phyloP scores from a whole-genome alignment of 495 filamentous ascomycete species.

The Immersiella caudata region DNA sequence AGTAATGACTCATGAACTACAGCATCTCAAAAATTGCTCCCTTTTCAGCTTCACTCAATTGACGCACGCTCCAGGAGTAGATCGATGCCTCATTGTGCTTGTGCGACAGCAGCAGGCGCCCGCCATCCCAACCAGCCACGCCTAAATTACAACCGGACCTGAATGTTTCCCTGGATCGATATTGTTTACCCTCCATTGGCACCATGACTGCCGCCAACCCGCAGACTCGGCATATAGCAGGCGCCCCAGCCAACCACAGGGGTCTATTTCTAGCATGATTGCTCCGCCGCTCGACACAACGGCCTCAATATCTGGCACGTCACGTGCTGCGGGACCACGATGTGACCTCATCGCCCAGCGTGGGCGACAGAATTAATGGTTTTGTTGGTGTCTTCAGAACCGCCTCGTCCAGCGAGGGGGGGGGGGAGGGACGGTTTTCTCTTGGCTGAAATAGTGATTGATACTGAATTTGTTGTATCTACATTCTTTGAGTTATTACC shows the following conservation, averaged over 20 bases:
- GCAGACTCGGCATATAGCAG: slow-evolving; percentile 6
- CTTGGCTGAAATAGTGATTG: too few relatives aligned
- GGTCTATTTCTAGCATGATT: slow-evolving; percentile 11
- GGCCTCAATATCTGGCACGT: too few relatives aligned
- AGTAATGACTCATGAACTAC: not conserved
- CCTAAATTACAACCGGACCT: slow-evolving; percentile 4
- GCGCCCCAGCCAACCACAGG: slow-evolving; percentile 13
- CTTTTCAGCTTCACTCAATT: slow-evolving; percentile 1
- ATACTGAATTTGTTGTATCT: too few relatives aligned
- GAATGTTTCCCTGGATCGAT: not conserved
- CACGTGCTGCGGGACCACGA: too few relatives aligned
- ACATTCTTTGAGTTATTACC: too few relatives aligned
- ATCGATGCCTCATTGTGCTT: not conserved
- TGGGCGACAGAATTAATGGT: too few relatives aligned
- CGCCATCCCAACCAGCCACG: not conserved
- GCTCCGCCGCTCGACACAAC: not conserved
- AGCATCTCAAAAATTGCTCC: not conserved
- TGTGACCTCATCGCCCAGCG: too few relatives aligned
- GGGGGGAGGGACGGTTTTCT: too few relatives aligned
- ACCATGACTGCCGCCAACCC: slow-evolving; percentile 6
- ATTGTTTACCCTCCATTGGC: not conserved
- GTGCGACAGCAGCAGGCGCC: not conserved
- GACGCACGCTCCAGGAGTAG: not conserved
- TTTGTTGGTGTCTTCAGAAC: too few relatives aligned
- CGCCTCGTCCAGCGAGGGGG: too few relatives aligned